Evolutionary conservation across 78 protist genomes (phyloP).

Genomic region (Neovahlkampfia damariscottae): DNA sequence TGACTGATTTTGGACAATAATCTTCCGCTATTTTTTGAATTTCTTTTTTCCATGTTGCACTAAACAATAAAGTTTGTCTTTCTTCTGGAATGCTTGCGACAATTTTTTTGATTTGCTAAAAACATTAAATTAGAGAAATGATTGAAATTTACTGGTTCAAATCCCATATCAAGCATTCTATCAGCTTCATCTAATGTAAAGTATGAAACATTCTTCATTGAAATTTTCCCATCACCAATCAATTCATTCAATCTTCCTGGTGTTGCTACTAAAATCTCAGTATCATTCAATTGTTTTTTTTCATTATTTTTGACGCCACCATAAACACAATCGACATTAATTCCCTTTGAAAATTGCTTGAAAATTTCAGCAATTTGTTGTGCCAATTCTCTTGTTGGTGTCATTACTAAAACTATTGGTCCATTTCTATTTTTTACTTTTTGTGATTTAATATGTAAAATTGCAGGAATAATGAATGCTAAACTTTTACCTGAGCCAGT

Average conservation of each 20-base stretch:
- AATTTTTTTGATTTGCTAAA: conserved; percentile 80
- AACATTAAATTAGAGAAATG: no score
- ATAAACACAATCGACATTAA: conserved; percentile 43
- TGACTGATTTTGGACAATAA: neutral
- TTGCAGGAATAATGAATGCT: conserved; percentile 81
- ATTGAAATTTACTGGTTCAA: conserved; percentile 88
- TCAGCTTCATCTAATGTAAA: conserved; percentile 95
- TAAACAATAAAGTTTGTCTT: conserved; percentile 93
- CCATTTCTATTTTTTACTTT: no score
- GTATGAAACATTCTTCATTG: conserved; percentile 44
- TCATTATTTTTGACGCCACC: conserved; percentile 75
- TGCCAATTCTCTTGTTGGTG: conserved; percentile 97
- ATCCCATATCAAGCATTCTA: conserved; percentile 99
- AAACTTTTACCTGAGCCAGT: conserved; percentile 99
- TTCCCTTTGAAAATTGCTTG: conserved; percentile 64
- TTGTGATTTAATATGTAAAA: conserved; percentile 62
- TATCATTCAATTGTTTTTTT: conserved; percentile 33
- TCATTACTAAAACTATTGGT: conserved; percentile 80
- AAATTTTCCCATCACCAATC: conserved; percentile 67
- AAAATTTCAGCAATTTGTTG: conserved; percentile 76
- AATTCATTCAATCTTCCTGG: conserved; percentile 95
- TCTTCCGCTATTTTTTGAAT: conserved; percentile 81
- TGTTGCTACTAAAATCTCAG: conserved; percentile 92
- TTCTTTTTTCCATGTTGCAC: conserved; percentile 92
- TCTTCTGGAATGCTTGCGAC: conserved; percentile 40